A percentile compares a stretch with the other conserved stretches of the same genome.
Conservation (phyloP, 805 yeast genomes). For the Zygotorulaspora danielsina region DNA sequence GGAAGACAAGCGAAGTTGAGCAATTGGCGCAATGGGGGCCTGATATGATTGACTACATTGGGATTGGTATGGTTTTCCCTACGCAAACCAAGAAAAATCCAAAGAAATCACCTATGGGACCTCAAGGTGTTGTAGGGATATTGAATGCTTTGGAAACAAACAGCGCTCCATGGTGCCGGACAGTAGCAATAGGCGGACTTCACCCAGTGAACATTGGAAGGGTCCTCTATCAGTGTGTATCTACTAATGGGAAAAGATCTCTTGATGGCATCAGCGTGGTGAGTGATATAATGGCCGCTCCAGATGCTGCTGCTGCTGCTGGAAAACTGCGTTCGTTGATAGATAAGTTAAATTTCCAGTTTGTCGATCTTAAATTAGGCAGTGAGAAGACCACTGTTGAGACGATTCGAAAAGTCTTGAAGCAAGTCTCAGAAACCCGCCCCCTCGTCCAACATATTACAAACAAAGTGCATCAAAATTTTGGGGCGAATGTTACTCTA, state of each 20-base stretch:
- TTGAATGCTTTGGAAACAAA: constrained; percentile 43
- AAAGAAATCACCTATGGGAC: constrained; percentile 58
- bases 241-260: constrained; percentile 40
- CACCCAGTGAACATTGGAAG: constrained; percentile 58
- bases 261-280: constrained; percentile 88
- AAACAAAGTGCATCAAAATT: constrained; percentile 80
- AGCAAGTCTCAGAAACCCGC: constrained; percentile 27
- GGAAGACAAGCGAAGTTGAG: constrained; percentile 49
- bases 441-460: constrained; percentile 87
- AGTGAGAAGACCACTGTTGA: background rate
- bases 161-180: constrained; percentile 40
- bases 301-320: constrained; percentile 52
- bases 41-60: constrained; percentile 65
- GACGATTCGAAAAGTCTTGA: constrained; percentile 18
- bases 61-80: constrained; percentile 73
- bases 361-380: constrained; percentile 10
- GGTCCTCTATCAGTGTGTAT: constrained; percentile 48
- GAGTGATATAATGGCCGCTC: constrained; percentile 71
- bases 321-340: constrained; percentile 33
- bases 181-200: constrained; percentile 82
- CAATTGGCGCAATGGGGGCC: constrained; percentile 33
- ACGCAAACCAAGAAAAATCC: constrained; percentile 67
- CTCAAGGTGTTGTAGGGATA: constrained; percentile 56
- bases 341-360: constrained; percentile 15
- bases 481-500: constrained; percentile 80